These are phyloP conservation scores for Lactifluus subvellereus DNA, from an alignment of 768 basidiomycete genomes.

Conservation along the genomic window DNA sequence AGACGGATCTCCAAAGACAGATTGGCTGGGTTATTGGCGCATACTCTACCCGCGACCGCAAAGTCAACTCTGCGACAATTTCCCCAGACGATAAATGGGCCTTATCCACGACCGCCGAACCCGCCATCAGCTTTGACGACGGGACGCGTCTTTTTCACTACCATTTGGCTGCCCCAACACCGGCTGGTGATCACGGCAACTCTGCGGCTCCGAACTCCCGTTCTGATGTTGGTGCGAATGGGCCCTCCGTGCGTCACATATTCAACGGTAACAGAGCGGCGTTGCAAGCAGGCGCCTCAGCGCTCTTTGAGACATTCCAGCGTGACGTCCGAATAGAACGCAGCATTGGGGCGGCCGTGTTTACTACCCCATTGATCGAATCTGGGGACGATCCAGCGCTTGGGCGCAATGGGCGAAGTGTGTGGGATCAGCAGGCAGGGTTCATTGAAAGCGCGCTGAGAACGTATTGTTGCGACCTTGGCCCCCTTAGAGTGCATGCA, in stretches of 20 bases:
- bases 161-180: not conserved
- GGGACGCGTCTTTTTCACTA: constrained; percentile 13
- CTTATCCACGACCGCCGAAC: constrained; percentile 2
- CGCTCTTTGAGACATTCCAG: constrained; percentile 20
- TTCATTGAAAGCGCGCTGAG: constrained; percentile 9
- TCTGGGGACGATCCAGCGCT: constrained; percentile 2
- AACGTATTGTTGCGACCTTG: constrained; percentile 1
- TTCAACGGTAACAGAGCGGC: constrained; percentile 17
- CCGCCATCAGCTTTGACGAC: constrained; percentile 3
- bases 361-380: not conserved
- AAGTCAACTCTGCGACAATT: constrained; percentile 11
- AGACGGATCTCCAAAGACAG: not conserved
- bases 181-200: not conserved
- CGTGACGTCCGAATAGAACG: constrained; percentile 20
- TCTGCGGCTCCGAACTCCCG: not conserved
- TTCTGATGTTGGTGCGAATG: not conserved
- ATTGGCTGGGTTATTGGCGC: constrained; percentile 18
- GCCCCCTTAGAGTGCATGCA: constrained; percentile 1
- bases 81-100: constrained; percentile 17
- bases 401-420: not conserved
- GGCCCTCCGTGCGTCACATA: constrained; percentile 15
- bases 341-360: not conserved
- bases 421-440: constrained; percentile 7
- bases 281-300: constrained; percentile 13
- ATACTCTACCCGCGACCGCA: constrained; percentile 13